These are phyloP conservation scores for Aureobasidium sp. DNA, from an alignment of 2,329 filamentous ascomycete genomes.

Conservation along the genomic window DNA sequence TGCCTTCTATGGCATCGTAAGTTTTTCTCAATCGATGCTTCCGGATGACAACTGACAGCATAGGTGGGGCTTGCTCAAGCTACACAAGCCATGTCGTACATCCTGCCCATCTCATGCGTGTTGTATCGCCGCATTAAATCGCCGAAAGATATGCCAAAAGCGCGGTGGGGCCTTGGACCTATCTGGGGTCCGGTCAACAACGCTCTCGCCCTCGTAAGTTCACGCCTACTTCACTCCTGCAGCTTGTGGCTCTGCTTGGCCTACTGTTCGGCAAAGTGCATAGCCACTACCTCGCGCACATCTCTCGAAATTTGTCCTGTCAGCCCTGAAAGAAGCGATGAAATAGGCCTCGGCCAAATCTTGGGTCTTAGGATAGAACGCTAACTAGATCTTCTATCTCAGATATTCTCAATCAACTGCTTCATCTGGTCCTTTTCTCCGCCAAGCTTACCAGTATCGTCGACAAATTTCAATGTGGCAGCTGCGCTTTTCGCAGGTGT, in stretches of 20 bases:
- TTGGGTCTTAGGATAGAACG: not conserved
- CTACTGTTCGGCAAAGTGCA: not conserved
- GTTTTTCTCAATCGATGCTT: not conserved
- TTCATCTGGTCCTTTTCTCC: not conserved
- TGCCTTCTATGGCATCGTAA: constrained; percentile 17
- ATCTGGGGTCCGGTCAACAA: constrained; percentile 1
- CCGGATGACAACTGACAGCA: not conserved
- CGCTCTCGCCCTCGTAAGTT: not conserved
- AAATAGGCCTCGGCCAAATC: not conserved
- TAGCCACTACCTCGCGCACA: not conserved
- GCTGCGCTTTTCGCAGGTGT: not conserved
- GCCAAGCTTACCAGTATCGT: not conserved
- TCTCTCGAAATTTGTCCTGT: not conserved
- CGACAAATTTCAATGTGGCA: not conserved
- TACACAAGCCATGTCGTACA: not conserved
- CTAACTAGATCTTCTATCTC: not conserved
- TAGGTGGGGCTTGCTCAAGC: not conserved
- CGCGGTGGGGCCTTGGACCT: not conserved
- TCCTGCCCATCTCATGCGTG: not conserved
- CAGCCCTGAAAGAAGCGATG: not conserved
- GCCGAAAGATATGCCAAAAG: not conserved
- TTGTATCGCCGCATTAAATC: constrained; percentile 6
- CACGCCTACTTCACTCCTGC: not conserved
- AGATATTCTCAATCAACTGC: not conserved
- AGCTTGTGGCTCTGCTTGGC: not conserved